phyloP scores from a whole-genome alignment of 192 early-diverging fungal genomes.

The Rhizophagus clarus region DNA sequence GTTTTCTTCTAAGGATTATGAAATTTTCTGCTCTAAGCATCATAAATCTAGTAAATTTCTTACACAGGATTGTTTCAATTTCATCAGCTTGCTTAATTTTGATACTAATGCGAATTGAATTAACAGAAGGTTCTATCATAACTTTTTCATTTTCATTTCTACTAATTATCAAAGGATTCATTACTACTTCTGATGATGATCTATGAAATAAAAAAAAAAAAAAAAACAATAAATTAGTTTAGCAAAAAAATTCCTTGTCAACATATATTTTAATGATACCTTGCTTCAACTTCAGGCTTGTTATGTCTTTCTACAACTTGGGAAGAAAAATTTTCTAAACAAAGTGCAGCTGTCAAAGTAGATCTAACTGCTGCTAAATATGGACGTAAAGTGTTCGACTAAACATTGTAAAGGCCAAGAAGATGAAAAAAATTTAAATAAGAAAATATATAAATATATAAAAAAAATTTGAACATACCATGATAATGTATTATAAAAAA shows the following conservation, averaged over 20 bases:
- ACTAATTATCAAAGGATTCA: conserved; percentile 85
- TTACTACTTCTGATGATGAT: conserved; percentile 77
- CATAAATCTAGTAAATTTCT: conserved; percentile 98
- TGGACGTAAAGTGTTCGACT: conserved; percentile 97
- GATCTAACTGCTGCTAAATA: conserved; percentile 94
- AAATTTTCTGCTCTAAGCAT: conserved; percentile 97
- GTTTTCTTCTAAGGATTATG: conserved; percentile 88
- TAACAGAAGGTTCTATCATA: conserved; percentile 90
- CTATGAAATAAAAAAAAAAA: conserved; percentile 36
- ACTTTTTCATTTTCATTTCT: conserved; percentile 93
- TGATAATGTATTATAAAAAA: neutral
- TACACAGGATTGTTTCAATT: conserved; percentile 89
- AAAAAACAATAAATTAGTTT: neutral
- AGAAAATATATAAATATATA: neutral
- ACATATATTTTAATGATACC: conserved; percentile 46
- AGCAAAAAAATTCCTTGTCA: neutral
- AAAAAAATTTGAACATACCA: neutral
- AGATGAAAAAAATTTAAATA: neutral
- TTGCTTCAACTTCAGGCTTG: conserved; percentile 95
- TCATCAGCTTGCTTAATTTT: conserved; percentile 98
- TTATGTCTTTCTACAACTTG: conserved; percentile 98
- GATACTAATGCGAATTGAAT: conserved; percentile 92
- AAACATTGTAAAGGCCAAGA: neutral
- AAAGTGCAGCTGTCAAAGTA: conserved; percentile 91
- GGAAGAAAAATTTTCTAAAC: conserved; percentile 97